Percentiles rank a stretch among this genome's conserved stretches.
Evolutionary conservation across 1,139 yeast species (phyloP).

Genomic region (Yamadazyma dushanensis): DNA sequence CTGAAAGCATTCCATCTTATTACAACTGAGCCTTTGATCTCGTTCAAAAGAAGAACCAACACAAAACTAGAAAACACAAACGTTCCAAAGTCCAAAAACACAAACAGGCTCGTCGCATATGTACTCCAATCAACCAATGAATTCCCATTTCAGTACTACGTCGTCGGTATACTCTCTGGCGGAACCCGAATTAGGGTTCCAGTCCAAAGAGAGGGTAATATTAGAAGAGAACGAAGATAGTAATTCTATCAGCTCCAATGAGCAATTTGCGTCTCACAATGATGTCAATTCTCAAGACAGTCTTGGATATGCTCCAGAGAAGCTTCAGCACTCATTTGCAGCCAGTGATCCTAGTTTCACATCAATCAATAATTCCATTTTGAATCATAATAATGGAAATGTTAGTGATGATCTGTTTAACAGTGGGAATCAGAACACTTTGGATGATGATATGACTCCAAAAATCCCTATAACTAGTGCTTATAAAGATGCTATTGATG

Average conservation of each 20-base stretch:
- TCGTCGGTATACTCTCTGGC: constrained; percentile 17
- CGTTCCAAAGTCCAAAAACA: too few relatives aligned
- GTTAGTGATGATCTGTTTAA: constrained; percentile 7
- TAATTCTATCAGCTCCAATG: constrained; percentile 5
- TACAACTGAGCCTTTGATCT: too few relatives aligned
- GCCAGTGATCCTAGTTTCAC: constrained; percentile 27
- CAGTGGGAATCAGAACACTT: constrained; percentile 4
- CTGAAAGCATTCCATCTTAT: too few relatives aligned
- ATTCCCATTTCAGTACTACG: constrained; percentile 16
- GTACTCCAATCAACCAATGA: not conserved
- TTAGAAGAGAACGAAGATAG: constrained; percentile 13
- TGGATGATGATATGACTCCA: constrained; percentile 35
- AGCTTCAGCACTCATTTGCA: constrained; percentile 1
- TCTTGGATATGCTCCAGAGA: not conserved
- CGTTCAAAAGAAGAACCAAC: too few relatives aligned
- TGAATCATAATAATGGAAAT: constrained; percentile 17
- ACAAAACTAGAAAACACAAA: not conserved
- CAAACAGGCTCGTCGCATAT: not conserved
- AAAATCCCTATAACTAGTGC: constrained; percentile 18
- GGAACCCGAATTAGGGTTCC: constrained; percentile 11
- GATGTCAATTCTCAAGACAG: not conserved
- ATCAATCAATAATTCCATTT: constrained; percentile 34
- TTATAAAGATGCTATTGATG: constrained; percentile 22
- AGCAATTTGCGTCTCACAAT: not conserved
- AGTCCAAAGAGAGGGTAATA: constrained; percentile 7